Evolutionary conservation across 371 early-diverging fungal species (phyloP).

Genomic region (Zopfochytrium polystomum): DNA sequence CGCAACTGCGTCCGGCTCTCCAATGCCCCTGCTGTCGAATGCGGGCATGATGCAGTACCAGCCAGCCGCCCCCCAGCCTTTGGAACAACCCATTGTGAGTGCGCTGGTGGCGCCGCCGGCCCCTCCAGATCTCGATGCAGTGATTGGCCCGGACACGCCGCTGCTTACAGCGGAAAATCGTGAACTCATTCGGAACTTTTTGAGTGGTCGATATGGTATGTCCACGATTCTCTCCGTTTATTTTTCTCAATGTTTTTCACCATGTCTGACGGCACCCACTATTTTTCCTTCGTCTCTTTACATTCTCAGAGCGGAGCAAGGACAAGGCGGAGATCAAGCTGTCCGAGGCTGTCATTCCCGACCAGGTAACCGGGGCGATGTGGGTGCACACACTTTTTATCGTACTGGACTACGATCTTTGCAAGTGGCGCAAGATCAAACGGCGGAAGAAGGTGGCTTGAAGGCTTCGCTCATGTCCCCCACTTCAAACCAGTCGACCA

Average conservation of each 20-base stretch:
- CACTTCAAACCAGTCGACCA: too few relatives aligned
- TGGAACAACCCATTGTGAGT: background rate
- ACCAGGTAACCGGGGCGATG: conserved; percentile 7
- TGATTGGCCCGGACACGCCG: conserved; percentile 16
- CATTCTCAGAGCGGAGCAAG: conserved; percentile 2
- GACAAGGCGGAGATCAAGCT: conserved; percentile 26
- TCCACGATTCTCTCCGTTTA: background rate
- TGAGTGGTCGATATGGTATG: conserved; percentile 23
- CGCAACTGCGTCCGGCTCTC: background rate
- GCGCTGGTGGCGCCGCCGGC: background rate
- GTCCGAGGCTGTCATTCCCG: conserved; percentile 11
- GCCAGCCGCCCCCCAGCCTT: conserved; percentile 4
- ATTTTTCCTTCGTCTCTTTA: background rate
- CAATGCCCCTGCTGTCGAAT: too few relatives aligned
- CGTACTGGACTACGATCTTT: conserved; percentile 26
- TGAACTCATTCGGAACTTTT: conserved; percentile 10
- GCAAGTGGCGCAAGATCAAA: conserved; percentile 27
- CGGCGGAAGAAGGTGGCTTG: conserved; percentile 20
- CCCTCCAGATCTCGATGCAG: conserved; percentile 8
- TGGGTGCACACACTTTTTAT: conserved; percentile 20
- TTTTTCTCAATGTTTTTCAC: background rate
- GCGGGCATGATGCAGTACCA: too few relatives aligned
- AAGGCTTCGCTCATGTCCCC: too few relatives aligned
- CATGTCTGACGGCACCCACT: background rate
- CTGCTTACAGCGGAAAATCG: conserved; percentile 9